Evolutionary conservation across 148 eudicot genomes (phyloP), one percentile per base, ranked within the genome.

Genomic region (Amaranthus hypochondriacus): DNA sequence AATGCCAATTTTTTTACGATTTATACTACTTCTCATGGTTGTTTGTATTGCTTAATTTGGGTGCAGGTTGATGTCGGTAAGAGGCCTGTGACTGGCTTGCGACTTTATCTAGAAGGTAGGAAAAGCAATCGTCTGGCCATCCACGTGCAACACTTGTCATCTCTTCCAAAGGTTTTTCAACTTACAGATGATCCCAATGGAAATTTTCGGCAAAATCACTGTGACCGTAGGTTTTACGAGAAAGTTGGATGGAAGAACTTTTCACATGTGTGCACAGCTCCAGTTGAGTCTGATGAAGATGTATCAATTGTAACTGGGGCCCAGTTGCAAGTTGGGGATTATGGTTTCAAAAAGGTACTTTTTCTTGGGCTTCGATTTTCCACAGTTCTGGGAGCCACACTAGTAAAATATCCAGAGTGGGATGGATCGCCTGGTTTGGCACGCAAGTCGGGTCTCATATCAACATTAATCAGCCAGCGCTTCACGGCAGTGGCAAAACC

Each of bases 201-300:
- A 14, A 84, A 82, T 77, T 83, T 79, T 66, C 87, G 72, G 75
- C 89, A 81, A 68, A 91, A 87, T 53, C 72, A 87, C 39, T 82
- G 87, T 56, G 97, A 90, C 57, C 94, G 86, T 9, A 80, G 77
- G 62, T 96, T 86, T 76, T 92, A 89, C 2, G 99, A 96, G 73
- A 96, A 96, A 79, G 96, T 96, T 47, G 92, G 91, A 62, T 96
- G 99, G 99, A 92, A 92, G 81, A 89, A 85, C 82, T 96, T 92
- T 76, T 96, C 99, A 49, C 99, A 96, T 56, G 96, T 96, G 48
- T 96, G 97, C 86, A 96, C 99, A 0, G 99, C 99, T 21, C 99
- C 99, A 3, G 92, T 96, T 48, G 97, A 96, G 68, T 80, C 99
- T 2, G 97, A 96, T 3, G 93, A 90, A 46, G 99, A 96, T n/a